Evolutionary conservation across 2,329 filamentous ascomycete species (phyloP), one percentile per base, ranked within the genome.

Genomic region (Ceratocystiopsis sp.): DNA sequence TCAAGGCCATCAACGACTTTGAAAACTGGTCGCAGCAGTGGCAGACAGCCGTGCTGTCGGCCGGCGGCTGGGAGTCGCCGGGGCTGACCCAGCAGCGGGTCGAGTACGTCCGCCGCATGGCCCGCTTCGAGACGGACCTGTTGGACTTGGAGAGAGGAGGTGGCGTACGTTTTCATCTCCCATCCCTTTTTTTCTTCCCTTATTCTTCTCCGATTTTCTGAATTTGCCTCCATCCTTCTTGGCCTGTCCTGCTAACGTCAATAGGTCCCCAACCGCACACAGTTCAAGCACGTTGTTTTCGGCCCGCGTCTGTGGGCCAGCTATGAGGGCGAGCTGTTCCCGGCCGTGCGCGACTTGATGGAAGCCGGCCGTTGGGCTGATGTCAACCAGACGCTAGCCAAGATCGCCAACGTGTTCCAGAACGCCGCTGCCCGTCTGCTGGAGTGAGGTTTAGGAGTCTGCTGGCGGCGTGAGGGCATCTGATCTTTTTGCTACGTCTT

Each of bases 251-350:
- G n/a, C 38, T 32, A 14, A 44, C 38, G 41, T 44, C 6, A 13
- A 12, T 32, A 86, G 81, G 72, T 93, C 5, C 83, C 84, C 35
- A 84, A 84, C 52, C 78, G 89, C 50, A 83, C 82, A 6, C 91
- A 96, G 61, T 98, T 86, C 69, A 94, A 93, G 60, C 91, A 95
- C 60, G 72, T 93, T 55, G 64, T 98, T 45, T 93, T 87, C 57
- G 89, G 83, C 2, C 91, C 91, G 0, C 75, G 84, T 54, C 65
- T 75, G 3, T 87, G 84, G 80, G 78, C 78, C 33, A 75, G 71
- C 35, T 73, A 79, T 50, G 72, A 80, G 32, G 71, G 73, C 44
- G 72, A 73, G 0, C 74, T 74, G 48, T 93, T 93, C 62, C 89
- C 89, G 0, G 80, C 79, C n/a, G 81, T 95, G 44, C 71, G 84